These are phyloP conservation scores for Fusarium graminum DNA, from an alignment of 2,329 filamentous ascomycete genomes.

Conservation along the genomic window DNA sequence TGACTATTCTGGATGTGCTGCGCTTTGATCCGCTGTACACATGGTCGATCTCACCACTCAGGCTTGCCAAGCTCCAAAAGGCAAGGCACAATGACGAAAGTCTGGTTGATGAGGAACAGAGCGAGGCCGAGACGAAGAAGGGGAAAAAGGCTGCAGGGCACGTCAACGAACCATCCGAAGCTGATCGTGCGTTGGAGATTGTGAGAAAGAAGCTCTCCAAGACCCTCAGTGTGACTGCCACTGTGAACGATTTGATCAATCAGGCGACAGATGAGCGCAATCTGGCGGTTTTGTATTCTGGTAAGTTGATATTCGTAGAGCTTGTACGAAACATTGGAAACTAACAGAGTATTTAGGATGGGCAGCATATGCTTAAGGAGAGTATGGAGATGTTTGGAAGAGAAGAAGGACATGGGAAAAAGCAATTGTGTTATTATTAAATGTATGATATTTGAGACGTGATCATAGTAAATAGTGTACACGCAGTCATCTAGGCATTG, in stretches of 20 bases:
- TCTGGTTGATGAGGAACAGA: constrained; percentile 55
- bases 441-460: not conserved
- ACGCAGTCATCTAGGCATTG: not conserved
- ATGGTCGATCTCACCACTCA: constrained; percentile 86
- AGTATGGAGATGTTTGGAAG: not conserved
- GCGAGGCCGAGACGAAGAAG: constrained; percentile 59
- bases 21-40: constrained; percentile 98
- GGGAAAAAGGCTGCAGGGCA: constrained; percentile 52
- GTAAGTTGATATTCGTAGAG: constrained; percentile 58
- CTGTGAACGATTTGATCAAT: constrained; percentile 96
- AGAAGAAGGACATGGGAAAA: not conserved
- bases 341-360: constrained; percentile 55
- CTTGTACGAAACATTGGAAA: not conserved
- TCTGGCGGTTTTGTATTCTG: constrained; percentile 88
- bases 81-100: constrained; percentile 66
- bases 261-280: constrained; percentile 95
- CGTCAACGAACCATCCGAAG: constrained; percentile 76
- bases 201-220: constrained; percentile 97
- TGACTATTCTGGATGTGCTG: constrained; percentile 97
- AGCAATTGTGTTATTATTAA: not conserved
- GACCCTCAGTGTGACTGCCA: constrained; percentile 92
- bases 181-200: constrained; percentile 89
- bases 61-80: constrained; percentile 74
- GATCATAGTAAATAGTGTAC: not conserved
- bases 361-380: constrained; percentile 60